Percentiles rank a stretch among this genome's conserved stretches.
These are phyloP conservation scores for Scheffersomyces spartinae DNA, from an alignment of 805 yeast species.

Conservation along the genomic window DNA sequence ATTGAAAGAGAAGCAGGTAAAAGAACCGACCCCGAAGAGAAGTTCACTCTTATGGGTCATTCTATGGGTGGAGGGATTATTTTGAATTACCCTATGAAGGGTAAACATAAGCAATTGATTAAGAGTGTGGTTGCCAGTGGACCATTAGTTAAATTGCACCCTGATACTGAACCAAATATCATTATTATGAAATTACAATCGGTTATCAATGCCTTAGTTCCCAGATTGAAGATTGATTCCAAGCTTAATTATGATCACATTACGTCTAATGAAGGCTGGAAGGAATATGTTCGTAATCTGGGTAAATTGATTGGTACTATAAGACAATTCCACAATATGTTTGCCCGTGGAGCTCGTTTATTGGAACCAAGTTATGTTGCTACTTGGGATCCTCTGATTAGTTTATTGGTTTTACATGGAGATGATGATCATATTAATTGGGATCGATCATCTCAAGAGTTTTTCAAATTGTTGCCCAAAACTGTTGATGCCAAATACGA, in stretches of 20 bases:
- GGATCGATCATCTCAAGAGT: conserved; percentile 32
- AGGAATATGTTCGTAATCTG: conserved; percentile 27
- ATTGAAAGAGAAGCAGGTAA: conserved; percentile 32
- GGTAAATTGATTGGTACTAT: conserved; percentile 40
- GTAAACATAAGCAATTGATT: conserved; percentile 36
- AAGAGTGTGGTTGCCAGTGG: conserved; percentile 40
- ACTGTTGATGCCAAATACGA: too few relatives aligned
- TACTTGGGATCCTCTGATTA: conserved; percentile 25
- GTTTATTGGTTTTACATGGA: conserved; percentile 53
- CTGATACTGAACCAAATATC: conserved; percentile 44
- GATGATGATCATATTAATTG: conserved; percentile 51
- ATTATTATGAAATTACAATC: conserved; percentile 32
- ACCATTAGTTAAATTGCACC: conserved; percentile 50
- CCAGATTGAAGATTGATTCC: conserved; percentile 43
- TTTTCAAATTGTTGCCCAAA: conserved; percentile 21
- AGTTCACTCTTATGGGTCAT: conserved; percentile 50
- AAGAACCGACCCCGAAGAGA: conserved; percentile 16
- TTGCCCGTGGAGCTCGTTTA: conserved; percentile 48
- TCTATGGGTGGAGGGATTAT: conserved; percentile 78
- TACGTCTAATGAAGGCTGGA: conserved; percentile 37
- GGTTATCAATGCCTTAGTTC: conserved; percentile 27
- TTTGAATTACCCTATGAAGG: conserved; percentile 49
- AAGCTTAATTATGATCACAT: conserved; percentile 43
- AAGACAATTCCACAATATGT: conserved; percentile 50
- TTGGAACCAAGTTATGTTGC: conserved; percentile 23